Base-by-base conservation (phyloP, 208 protist species). In the Leishmania gerbilli region DNA sequence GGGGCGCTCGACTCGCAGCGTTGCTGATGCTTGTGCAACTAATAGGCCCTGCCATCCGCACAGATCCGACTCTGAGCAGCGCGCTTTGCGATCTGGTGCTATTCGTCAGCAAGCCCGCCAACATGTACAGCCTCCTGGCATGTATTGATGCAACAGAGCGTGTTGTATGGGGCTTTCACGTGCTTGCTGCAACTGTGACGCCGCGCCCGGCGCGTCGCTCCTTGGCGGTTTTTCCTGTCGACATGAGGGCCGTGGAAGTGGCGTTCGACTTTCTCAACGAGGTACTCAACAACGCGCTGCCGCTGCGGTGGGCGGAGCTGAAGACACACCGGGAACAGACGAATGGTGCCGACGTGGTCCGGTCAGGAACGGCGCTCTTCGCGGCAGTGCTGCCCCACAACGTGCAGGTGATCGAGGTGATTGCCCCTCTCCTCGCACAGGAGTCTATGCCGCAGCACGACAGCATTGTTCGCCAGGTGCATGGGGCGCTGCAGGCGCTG, bases 241-340 rank as follows among this genome's bases (percentile, higher is more conserved):
- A 58, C 34, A 2, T 40, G 27, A 7, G 51, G 31, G 3, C 64
- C 5, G 77, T 79, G 78, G 51, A 69, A 24, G 79, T 67, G 72
- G 55, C 40, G 24, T 74, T 53, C 42, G 47, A 15, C 17, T 19
- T 84, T 3, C 65, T 89, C 0, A n/a, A 71, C 11, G 51, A 79
- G 31, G 62, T 84, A 7, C 24, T 93, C 13, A 83, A 76, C 37
- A 80, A 90, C 53, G 92, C 93, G 56, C 83, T 96, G 58, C 92
- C 92, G 69, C 72, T 96, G 19, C 71, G 77, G 53, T 89, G 86
- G 90, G 56, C 64, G 47, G 92, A 96, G 77, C 72, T 96, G 47
- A 47, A 42, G n/a, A 4, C 71, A 8, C 76, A 80, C 0, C 56
- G 24, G n/a, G 87, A 84, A 72, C 65, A 62, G n/a, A 42, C 51